phyloP scores from a whole-genome alignment of 148 eudicot species.

The Dysphania ambrosioides region DNA sequence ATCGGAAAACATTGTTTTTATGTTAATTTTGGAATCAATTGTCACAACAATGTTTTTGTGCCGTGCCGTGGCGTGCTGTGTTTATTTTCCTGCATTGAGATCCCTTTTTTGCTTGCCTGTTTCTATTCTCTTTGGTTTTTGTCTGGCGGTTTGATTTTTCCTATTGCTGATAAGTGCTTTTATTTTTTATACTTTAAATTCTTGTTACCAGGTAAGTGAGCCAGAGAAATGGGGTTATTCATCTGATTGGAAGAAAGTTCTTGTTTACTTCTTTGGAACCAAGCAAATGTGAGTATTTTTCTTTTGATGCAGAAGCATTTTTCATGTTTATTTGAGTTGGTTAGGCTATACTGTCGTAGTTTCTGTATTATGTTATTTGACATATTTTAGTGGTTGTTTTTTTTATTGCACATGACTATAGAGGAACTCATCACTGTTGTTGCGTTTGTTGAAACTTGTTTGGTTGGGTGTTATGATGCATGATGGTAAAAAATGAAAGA shows the following conservation, averaged over 20 bases:
- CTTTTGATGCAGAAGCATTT: background rate
- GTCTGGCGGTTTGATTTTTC: background rate
- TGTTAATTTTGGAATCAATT: background rate
- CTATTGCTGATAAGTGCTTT: conserved; percentile 7
- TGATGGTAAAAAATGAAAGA: background rate
- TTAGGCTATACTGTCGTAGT: background rate
- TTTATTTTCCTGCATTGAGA: too few relatives aligned
- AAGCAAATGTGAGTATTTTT: conserved; percentile 85
- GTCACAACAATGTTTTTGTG: too few relatives aligned
- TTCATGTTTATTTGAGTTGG: background rate
- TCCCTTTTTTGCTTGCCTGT: background rate
- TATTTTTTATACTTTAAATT: conserved; percentile 22
- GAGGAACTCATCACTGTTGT: background rate
- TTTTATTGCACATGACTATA: background rate
- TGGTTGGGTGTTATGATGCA: background rate
- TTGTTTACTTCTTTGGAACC: conserved; percentile 84
- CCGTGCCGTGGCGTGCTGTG: background rate
- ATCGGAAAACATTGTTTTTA: background rate
- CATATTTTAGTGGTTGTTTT: background rate
- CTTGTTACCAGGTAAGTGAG: conserved; percentile 72
- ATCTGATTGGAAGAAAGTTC: conserved; percentile 74
- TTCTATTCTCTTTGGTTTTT: background rate
- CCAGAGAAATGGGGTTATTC: conserved; percentile 87
- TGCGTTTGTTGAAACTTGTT: background rate
- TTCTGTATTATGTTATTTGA: background rate